phyloP scores from a whole-genome alignment of 192 early-diverging fungal species.

The Polychytrium aggregatum region DNA sequence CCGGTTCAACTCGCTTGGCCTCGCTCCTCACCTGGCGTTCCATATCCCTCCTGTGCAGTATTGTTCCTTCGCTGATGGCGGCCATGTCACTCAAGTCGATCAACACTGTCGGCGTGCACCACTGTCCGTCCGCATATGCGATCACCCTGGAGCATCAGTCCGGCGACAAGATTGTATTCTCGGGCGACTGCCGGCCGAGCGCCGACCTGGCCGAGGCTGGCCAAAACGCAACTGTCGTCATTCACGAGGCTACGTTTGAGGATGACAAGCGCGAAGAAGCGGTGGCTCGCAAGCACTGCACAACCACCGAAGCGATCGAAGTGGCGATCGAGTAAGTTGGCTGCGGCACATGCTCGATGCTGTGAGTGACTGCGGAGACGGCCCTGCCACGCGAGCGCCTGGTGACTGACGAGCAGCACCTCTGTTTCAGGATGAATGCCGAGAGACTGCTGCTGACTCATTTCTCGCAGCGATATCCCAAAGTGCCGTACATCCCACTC shows the following conservation, averaged over 20 bases:
- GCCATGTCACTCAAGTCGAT: slow-evolving; percentile 44
- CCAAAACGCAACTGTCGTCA: slow-evolving; percentile 49
- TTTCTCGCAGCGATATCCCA: slow-evolving; percentile 92
- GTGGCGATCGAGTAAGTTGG: slow-evolving; percentile 56
- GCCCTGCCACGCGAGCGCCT: no score
- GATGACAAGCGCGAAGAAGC: slow-evolving; percentile 51
- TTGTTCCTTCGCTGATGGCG: no score
- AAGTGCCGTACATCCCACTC: slow-evolving; percentile 41
- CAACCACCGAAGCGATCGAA: slow-evolving; percentile 73
- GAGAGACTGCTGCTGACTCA: slow-evolving; percentile 80
- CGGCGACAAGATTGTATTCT: slow-evolving; percentile 74
- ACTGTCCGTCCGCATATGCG: slow-evolving; percentile 75
- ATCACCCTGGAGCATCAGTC: slow-evolving; percentile 53
- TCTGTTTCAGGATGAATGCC: slow-evolving; percentile 63
- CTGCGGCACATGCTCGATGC: no score
- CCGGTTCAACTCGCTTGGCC: background rate
- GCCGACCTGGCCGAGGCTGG: slow-evolving; percentile 59
- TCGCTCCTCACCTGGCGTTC: background rate
- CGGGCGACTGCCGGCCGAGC: slow-evolving; percentile 89
- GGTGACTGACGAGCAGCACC: background rate
- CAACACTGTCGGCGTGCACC: slow-evolving; percentile 61
- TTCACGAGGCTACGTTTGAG: slow-evolving; percentile 85
- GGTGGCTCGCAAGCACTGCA: slow-evolving; percentile 69
- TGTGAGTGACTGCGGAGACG: no score
- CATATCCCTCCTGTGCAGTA: no score